Evolutionary conservation across 768 basidiomycete species (phyloP), one percentile per base, ranked within the genome.

Genomic region (Pleurotus platypus): DNA sequence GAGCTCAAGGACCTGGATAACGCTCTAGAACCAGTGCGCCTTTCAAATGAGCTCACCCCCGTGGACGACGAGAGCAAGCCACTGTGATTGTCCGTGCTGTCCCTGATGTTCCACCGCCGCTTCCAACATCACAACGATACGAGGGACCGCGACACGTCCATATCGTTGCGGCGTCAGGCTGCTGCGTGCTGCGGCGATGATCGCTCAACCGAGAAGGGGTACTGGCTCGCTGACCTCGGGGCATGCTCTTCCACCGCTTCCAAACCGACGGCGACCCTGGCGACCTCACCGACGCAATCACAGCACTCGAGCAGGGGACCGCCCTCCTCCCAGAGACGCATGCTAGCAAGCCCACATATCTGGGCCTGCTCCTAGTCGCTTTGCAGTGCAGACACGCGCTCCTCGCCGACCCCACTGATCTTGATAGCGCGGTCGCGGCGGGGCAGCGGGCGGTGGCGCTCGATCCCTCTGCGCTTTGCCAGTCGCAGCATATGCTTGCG

Each of bases 211-310:
- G 15, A n/a, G 15, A n/a, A n/a, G n/a, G 42, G 42, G n/a, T 20
- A 43, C 42, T 20, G 42, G n/a, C 20, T 43, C 20, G 5, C 7
- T 13, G 12, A 20, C 42, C 42, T 43, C 20, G 42, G 42, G 8
- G 8, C 15, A 20, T 43, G n/a, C 42, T 43, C 20, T 9, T n/a
- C 42, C 20, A 5, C 12, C 42, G 42, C 42, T 61, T 56, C 24
- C 22, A 58, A 45, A 46, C n/a, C 2, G 22, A 38, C 20, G 53
- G 57, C 7, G 38, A 56, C 16, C 20, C 58, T 9, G 9, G 2
- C 1, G 53, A 61, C 16, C 7, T 61, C 46, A 39, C 55, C 12
- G 7, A 56, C 18, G 26, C 46, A 5, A 54, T 61, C 26, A 12
- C 20, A 2, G 35, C n/a, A 15, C 27, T 43, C 7, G n/a, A 46